Evolutionary conservation across 192 early-diverging fungal species (phyloP), one percentile per base, ranked within the genome.

Genomic region (Spizellomyces punctatus): DNA sequence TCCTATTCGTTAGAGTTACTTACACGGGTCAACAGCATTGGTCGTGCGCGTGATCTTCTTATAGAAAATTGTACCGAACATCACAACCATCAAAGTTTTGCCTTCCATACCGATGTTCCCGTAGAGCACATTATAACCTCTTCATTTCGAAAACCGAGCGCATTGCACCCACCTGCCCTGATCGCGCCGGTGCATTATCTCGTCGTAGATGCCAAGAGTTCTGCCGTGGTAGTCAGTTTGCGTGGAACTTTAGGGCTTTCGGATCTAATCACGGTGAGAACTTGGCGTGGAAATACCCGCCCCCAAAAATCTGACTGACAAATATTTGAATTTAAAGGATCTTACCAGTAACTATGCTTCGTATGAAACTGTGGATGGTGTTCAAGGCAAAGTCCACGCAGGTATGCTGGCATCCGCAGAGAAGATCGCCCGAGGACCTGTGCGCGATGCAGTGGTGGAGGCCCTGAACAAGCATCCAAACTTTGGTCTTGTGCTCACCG

Each of bases 401-500:
- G 81, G 81, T 8, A 82, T 82, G 58, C 67, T 79, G 16, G 70
- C 75, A 46, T 79, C 70, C 12, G 76, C 78, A 6, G 56, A 72
- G 41, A 63, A 69, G 56, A 58, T 82, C 43, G 73, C 72, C 12
- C 48, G 55, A n/a, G 66, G 73, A 46, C 63, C 78, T 10, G 73
- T 79, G 16, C 58, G 63, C 4, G 86, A 86, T 47, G 86, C 89
- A 6, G 89, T 97, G 12, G 78, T 80, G 9, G 84, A 91, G 47
- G 93, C 94, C 0, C 70, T 97, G 55, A 76, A 83, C 14, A 72
- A 83, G 36, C 89, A 92, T 61, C 92, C 92, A 5, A 85, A 85
- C 45, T 97, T 94, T 73, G 89, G 90, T 3, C 77, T 97, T 54
- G 89, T 97, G 3, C 72, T 97, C 16, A 92, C 91, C 8, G 95